Conservation (phyloP, 257 asterid genomes). For the Osmanthus fragrans region DNA sequence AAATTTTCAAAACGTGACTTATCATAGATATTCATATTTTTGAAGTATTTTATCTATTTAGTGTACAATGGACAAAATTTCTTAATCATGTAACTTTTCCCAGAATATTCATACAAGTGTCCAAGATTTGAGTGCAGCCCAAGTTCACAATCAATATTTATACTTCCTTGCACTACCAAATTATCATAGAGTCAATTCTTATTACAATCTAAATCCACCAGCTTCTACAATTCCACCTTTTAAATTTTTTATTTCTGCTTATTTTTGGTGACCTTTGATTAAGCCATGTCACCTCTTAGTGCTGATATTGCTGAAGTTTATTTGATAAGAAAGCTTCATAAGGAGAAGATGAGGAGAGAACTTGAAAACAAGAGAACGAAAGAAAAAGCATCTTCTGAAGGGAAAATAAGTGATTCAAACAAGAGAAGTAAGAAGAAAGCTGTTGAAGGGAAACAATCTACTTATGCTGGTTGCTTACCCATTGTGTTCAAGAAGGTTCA, state of each 20-base stretch:
- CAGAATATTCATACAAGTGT: not conserved
- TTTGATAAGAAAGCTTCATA: constrained; percentile 40
- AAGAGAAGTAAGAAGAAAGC: not conserved
- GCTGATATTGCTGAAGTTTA: constrained; percentile 47
- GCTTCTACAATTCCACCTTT: not conserved
- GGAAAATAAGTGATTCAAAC: not conserved
- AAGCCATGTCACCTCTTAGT: constrained; percentile 34
- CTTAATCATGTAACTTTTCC: not conserved
- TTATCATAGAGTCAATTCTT: not conserved
- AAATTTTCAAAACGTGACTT: too few relatives aligned
- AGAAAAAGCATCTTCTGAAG: not conserved
- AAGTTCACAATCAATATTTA: constrained; percentile 10
- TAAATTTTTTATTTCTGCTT: not conserved
- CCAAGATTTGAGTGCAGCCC: constrained; percentile 24
- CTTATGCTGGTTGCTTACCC: not conserved
- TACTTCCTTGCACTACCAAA: not conserved
- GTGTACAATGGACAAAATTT: too few relatives aligned
- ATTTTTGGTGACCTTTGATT: too few relatives aligned
- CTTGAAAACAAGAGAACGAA: constrained; percentile 14
- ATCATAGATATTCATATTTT: too few relatives aligned
- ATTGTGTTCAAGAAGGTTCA: not conserved
- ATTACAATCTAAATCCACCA: not conserved
- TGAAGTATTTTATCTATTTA: too few relatives aligned
- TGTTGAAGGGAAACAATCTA: not conserved
- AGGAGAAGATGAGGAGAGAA: constrained; percentile 45